Base-by-base conservation (phyloP, 148 eudicot genomes). In the Mesembryanthemum crystallinum region DNA sequence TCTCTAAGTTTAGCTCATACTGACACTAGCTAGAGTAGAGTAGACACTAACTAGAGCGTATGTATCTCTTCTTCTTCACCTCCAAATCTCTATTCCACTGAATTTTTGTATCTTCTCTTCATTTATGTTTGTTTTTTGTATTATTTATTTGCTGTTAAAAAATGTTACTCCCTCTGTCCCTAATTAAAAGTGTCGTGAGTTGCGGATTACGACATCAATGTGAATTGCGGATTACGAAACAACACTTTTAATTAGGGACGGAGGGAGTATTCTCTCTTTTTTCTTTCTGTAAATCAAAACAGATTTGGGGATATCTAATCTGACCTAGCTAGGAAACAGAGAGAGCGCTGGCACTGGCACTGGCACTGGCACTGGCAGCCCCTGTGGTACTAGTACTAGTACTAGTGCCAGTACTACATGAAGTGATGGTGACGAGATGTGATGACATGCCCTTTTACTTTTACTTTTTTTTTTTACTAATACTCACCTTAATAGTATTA, bases 401-500 rank as follows among this genome's bases (percentile, higher is more conserved):
- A 39, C 43, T 39, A 9, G 39, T 35, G 1, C 25, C 59, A n/a
- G n/a, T 43, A 59, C 28, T 8, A 29, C 2, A 39, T 60, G 37
- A 60, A 23, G 17, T 64, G 32, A 64, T 65, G 29, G 52, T 65
- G 78, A 75, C 71, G 71, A 51, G 71, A 75, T 75, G 71, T 51
- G 71, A 65, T 75, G 61, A 64, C 47, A 32, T 64, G 29, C 37
- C 76, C 3, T 42, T 15, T 3, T 12, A 17, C 20, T 70, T 52
- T 30, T n/a, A n/a, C 29, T 30, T 8, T 70, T 28, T 13, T 29
- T 20, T 51, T 18, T 9, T 9, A 47, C 39, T n/a, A n/a, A n/a
- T n/a, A n/a, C n/a, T n/a, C n/a, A n/a, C n/a, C n/a, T n/a, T n/a
- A n/a, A n/a, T n/a, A n/a, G 12, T 47, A 18, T 43, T 27, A 4